Evolutionary conservation across 345 rosid species (phyloP), one percentile per base, ranked within the genome.

Genomic region (Salix purpurea): DNA sequence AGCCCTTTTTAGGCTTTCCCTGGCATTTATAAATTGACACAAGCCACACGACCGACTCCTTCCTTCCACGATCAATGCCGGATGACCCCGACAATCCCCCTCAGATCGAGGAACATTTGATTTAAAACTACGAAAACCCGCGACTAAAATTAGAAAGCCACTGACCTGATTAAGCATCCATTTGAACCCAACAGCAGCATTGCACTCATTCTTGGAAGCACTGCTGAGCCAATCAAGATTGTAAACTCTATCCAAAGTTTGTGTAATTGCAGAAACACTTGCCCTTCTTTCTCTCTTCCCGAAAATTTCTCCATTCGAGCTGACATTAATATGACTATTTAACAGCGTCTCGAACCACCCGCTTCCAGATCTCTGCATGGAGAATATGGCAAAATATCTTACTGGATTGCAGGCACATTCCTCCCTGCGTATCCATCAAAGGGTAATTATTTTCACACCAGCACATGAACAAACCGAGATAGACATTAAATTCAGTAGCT

Each of bases 311-410:
- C 87, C 85, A 50, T 82, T 82, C 11, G 84, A 85, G 78, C 87
- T 85, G 1, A 85, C 85, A 72, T 85, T 82, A 23, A 85, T 75
- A 42, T 85, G 87, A 68, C 85, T 85, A 39, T 85, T 85, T 61
- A 85, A 58, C 78, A 85, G 82, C 48, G 87, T 85, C 65, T 80
- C 85, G 36, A 84, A 84, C 87, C 87, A 84, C 30, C 87, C 87
- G 61, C 87, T 84, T 46, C 87, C 87, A 0, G 85, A 85, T 80
- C 87, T 81, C 72, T 85, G 87, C 87, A 78, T 85, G 13, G 85
- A 82, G 71, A 85, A 75, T 11, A 85, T 85, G 4, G 84, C 87
- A 72, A 85, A 85, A 67, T 71, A 82, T 61, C 81, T 26, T 3
- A 82, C 84, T 21, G 87, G 85, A 58, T 75, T 85, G 79, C 85